These are phyloP conservation scores for Moringa oleifera DNA, from an alignment of 345 rosid genomes.

Conservation along the genomic window DNA sequence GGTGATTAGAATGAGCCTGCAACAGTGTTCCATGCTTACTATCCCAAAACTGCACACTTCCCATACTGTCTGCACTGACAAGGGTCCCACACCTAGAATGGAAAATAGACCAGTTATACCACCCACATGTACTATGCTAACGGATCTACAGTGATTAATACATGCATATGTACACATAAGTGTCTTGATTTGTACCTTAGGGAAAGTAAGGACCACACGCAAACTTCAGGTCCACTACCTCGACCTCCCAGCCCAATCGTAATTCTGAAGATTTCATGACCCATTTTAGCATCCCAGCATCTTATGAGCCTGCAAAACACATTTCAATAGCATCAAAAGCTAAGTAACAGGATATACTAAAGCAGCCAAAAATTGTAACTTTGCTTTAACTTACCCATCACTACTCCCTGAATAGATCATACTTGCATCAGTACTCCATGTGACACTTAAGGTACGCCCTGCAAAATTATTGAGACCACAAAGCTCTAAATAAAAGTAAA, in stretches of 20 bases:
- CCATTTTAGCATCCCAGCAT: constrained; percentile 76
- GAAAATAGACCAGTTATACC: constrained; percentile 12
- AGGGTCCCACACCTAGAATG: constrained; percentile 59
- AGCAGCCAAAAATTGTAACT: not conserved
- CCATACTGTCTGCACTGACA: constrained; percentile 93
- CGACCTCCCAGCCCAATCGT: constrained; percentile 80
- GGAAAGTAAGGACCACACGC: constrained; percentile 83
- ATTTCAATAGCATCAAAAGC: too few species aligned
- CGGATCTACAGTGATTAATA: not conserved
- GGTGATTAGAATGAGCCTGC: constrained; percentile 75
- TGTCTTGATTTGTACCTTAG: constrained; percentile 46
- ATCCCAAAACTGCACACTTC: constrained; percentile 94
- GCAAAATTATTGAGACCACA: constrained; percentile 16
- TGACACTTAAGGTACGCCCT: constrained; percentile 79
- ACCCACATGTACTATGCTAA: not conserved
- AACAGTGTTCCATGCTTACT: constrained; percentile 75
- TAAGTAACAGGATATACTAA: not conserved
- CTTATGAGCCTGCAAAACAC: constrained; percentile 60
- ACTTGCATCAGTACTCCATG: constrained; percentile 63
- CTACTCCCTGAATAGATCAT: constrained; percentile 81
- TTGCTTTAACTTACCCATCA: constrained; percentile 65
- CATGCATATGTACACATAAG: not conserved
- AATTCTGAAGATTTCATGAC: constrained; percentile 72
- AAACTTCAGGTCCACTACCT: constrained; percentile 59
- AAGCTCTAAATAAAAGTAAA: constrained; percentile 13